Conservation (phyloP, 2,329 filamentous ascomycete genomes). For the Hypoxylon sp. region DNA sequence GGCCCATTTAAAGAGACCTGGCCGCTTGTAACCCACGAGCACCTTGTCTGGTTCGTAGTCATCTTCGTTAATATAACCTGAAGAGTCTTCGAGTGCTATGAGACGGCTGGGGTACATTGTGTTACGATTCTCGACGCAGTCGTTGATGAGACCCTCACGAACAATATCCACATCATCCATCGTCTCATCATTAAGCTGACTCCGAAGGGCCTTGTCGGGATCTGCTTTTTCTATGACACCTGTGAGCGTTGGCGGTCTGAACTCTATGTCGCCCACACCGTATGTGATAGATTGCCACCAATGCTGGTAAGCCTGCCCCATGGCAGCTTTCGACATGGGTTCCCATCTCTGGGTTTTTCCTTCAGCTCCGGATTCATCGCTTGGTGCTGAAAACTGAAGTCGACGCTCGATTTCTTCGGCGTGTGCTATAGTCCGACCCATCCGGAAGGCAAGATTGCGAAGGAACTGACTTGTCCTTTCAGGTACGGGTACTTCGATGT, state of each 20-base stretch:
- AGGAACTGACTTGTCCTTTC: constrained; percentile 52
- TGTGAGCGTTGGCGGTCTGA: constrained; percentile 44
- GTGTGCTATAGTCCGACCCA: constrained; percentile 56
- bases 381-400: constrained; percentile 37
- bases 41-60: constrained; percentile 31
- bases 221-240: constrained; percentile 56
- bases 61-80: constrained; percentile 15
- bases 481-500: constrained; percentile 33
- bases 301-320: constrained; percentile 34
- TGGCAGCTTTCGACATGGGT: constrained; percentile 42
- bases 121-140: constrained; percentile 60
- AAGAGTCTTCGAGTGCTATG: constrained; percentile 45
- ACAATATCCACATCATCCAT: constrained; percentile 51
- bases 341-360: constrained; percentile 41
- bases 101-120: constrained; percentile 60
- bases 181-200: constrained; percentile 25
- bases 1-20: constrained; percentile 54
- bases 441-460: constrained; percentile 58
- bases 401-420: constrained; percentile 44
- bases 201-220: constrained; percentile 44
- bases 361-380: neutral
- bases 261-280: constrained; percentile 46
- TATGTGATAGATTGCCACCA: constrained; percentile 45
- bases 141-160: constrained; percentile 59
- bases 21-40: constrained; percentile 45